Evolutionary conservation across 257 asterid species (phyloP).

Genomic region (Osmanthus fragrans): DNA sequence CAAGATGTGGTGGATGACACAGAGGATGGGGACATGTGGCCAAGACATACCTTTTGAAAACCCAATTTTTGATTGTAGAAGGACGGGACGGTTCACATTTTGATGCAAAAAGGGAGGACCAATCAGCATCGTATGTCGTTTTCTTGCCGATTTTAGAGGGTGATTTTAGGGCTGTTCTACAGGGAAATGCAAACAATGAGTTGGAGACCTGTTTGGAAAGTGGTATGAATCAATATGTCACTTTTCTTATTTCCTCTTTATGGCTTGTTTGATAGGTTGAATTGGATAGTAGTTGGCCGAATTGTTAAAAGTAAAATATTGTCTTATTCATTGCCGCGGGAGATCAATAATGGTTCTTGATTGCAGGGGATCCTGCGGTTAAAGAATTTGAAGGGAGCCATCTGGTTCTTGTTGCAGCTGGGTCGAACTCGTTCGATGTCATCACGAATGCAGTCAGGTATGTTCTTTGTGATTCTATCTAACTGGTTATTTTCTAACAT

Average conservation of each 20-base stretch:
- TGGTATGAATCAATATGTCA: slow-evolving; percentile 45
- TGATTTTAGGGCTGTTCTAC: slow-evolving; percentile 88
- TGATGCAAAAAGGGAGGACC: slow-evolving; percentile 37
- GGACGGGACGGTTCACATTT: slow-evolving; percentile 56
- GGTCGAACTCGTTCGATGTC: slow-evolving; percentile 88
- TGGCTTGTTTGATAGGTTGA: too few relatives aligned
- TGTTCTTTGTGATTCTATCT: slow-evolving; percentile 18
- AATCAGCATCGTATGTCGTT: slow-evolving; percentile 55
- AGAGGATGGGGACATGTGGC: slow-evolving; percentile 79
- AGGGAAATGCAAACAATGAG: slow-evolving; percentile 75
- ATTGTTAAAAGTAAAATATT: background rate
- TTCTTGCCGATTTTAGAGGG: slow-evolving; percentile 91
- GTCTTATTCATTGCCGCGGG: background rate
- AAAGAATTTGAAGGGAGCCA: slow-evolving; percentile 84
- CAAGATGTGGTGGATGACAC: slow-evolving; percentile 99
- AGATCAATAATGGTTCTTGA: slow-evolving; percentile 8
- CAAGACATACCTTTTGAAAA: slow-evolving; percentile 83
- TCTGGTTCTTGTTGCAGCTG: slow-evolving; percentile 80
- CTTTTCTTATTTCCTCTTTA: background rate
- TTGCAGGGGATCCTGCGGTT: slow-evolving; percentile 83
- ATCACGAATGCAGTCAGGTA: slow-evolving; percentile 89
- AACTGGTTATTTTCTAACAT: background rate
- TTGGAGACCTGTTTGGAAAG: slow-evolving; percentile 88
- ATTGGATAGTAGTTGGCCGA: too few relatives aligned
- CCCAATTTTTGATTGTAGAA: slow-evolving; percentile 82